Conservation (phyloP, 1,139 yeast species). For the Yamadazyma diddensiae region DNA sequence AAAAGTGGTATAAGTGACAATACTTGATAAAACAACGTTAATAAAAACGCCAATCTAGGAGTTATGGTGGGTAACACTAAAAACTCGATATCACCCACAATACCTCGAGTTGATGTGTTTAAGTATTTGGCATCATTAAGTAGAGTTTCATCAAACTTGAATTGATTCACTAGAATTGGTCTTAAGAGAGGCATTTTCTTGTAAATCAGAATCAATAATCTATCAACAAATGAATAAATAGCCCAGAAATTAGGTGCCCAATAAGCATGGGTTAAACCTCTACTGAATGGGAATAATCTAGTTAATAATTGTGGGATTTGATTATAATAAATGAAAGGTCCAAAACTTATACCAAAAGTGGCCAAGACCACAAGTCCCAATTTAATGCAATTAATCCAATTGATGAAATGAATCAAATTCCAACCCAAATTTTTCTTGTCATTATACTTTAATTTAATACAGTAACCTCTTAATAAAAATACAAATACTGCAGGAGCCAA, state of each 20-base stretch:
- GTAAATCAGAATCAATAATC: conserved; percentile 57
- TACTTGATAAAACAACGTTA: conserved; percentile 79
- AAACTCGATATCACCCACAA: conserved; percentile 88
- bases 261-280: conserved; percentile 96
- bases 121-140: conserved; percentile 25
- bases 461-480: conserved; percentile 69
- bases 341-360: conserved; percentile 70
- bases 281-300: conserved; percentile 85
- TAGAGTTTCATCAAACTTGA: conserved; percentile 31
- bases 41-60: conserved; percentile 71
- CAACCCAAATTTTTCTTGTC: conserved; percentile 20
- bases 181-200: conserved; percentile 46
- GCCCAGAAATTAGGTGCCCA: conserved; percentile 99
- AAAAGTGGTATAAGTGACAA: conserved; percentile 76
- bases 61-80: conserved; percentile 75
- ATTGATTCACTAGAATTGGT: conserved; percentile 28
- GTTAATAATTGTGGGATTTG: conserved; percentile 63
- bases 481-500: conserved; percentile 93
- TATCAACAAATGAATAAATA: conserved; percentile 79
- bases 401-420: conserved; percentile 37
- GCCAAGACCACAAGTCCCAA: conserved; percentile 64
- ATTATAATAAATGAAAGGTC: conserved; percentile 67
- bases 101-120: conserved; percentile 68
- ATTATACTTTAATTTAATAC: conserved; percentile 45
- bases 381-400: conserved; percentile 58